Base-by-base conservation (phyloP, 345 rosid genomes). In the Eutrema yunnanense region DNA sequence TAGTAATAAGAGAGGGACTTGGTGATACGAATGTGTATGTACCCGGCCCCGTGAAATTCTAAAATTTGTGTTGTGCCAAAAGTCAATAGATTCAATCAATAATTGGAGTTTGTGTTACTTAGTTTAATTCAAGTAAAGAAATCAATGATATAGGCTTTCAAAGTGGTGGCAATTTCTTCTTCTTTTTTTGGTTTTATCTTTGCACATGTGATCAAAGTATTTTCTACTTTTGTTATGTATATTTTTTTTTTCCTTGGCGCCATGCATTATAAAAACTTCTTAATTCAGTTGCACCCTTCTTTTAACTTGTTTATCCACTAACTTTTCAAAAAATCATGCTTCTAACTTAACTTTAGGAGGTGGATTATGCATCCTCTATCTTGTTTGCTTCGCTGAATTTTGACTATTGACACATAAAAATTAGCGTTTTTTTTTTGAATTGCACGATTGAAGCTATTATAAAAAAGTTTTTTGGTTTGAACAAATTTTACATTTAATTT, bases 131-230 rank as follows among this genome's bases (percentile, higher is more conserved):
- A 72, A 66, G 62, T 83, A 72, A 76, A 36, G 79, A 65, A 77
- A 73, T 61, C 86, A 82, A 81, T 78, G 82, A 81, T 85, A 34
- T 56, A 36, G 85, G 83, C 65, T 75, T 82, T 58, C 26, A 80
- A 82, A 79, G 74, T 71, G 80, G 82, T 78, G 86, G 65, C 60
- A 70, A 58, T 52, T 71, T 69, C 52, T 32, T 26, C 50, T 75
- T 72, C 82, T 81, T 81, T 85, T 14, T 46, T 65, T 37, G 65
- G 69, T 77, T 76, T 63, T 77, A 73, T 68, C 73, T 73, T 71
- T 74, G 79, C 75, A 82, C 82, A 84, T 84, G 81, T 78, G 84
- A 57, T 78, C 69, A 76, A 50, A 70, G 55, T 37, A 46, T 69
- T 53, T 69, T 9, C 5, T 41, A 22, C 44, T 61, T 61, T 14